phyloP scores from a whole-genome alignment of 176 grass and related monocot species.

The Luzula sylvatica region DNA sequence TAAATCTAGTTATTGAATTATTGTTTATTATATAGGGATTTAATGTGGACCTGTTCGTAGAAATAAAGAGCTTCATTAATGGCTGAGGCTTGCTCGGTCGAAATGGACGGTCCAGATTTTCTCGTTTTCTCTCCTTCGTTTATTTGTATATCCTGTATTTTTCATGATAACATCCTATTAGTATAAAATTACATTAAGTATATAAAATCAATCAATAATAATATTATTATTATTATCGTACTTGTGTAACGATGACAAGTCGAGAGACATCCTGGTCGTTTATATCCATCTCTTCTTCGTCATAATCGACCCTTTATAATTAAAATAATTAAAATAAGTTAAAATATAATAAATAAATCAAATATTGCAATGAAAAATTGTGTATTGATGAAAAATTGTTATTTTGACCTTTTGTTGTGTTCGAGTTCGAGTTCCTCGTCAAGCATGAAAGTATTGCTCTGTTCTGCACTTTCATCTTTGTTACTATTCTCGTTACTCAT shows the following conservation, averaged over 20 bases:
- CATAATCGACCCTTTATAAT: constrained; percentile 56
- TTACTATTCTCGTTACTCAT: background rate
- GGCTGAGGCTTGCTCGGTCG: constrained; percentile 65
- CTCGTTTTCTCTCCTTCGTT: constrained; percentile 42
- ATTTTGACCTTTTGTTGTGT: constrained; percentile 4
- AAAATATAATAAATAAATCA: constrained; percentile 1
- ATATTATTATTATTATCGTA: too few species aligned
- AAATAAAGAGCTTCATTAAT: constrained; percentile 77
- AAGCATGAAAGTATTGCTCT: constrained; percentile 38
- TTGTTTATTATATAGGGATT: constrained; percentile 14
- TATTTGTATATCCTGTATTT: constrained; percentile 46
- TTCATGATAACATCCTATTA: constrained; percentile 1
- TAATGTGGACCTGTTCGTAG: constrained; percentile 68
- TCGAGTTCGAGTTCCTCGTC: constrained; percentile 38
- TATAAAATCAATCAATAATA: constrained; percentile 10
- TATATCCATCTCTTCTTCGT: constrained; percentile 83
- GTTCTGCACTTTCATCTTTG: constrained; percentile 12
- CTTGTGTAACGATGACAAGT: constrained; percentile 93
- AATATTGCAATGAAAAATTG: background rate
- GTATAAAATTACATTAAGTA: constrained; percentile 11
- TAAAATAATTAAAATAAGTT: background rate
- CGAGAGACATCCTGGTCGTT: constrained; percentile 88
- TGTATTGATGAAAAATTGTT: constrained; percentile 7
- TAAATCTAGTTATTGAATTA: constrained; percentile 19
- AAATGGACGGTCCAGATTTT: constrained; percentile 46